Conservation (phyloP, 139 green algal genomes). For the Coelastrella sp. region DNA sequence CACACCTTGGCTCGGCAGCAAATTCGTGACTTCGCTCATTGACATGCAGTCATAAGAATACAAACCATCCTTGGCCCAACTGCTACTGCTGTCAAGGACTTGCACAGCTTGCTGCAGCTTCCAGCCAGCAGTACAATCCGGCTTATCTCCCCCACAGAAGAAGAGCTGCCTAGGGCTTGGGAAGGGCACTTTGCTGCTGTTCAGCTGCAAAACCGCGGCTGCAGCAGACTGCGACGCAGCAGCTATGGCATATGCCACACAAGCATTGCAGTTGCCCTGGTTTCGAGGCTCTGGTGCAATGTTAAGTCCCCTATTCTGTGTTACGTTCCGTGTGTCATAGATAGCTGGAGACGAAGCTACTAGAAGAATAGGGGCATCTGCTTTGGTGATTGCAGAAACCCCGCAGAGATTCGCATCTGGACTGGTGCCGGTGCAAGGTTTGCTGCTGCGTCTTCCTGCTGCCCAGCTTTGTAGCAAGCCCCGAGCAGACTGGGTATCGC, state of each 20-base stretch:
- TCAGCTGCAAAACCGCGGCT: not conserved
- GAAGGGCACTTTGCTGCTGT: not conserved
- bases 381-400: too few relatives aligned
- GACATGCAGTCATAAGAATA: not conserved
- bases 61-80: not conserved
- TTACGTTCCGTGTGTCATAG: too few relatives aligned
- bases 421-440: too few relatives aligned
- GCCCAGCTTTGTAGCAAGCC: too few relatives aligned
- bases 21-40: not conserved
- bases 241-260: constrained; percentile 5
- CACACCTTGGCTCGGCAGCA: not conserved
- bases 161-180: not conserved
- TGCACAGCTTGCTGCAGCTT: not conserved
- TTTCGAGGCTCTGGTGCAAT: not conserved
- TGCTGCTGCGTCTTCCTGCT: too few relatives aligned
- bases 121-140: constrained; percentile 4
- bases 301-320: not conserved
- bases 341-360: too few relatives aligned
- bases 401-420: too few relatives aligned
- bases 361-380: too few relatives aligned
- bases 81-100: not conserved
- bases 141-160: too few relatives aligned
- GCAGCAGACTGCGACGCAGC: not conserved
- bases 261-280: constrained; percentile 13
- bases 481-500: too few relatives aligned